Base-by-base conservation (phyloP, 495 filamentous ascomycete species). In the Penicillium goetzii region DNA sequence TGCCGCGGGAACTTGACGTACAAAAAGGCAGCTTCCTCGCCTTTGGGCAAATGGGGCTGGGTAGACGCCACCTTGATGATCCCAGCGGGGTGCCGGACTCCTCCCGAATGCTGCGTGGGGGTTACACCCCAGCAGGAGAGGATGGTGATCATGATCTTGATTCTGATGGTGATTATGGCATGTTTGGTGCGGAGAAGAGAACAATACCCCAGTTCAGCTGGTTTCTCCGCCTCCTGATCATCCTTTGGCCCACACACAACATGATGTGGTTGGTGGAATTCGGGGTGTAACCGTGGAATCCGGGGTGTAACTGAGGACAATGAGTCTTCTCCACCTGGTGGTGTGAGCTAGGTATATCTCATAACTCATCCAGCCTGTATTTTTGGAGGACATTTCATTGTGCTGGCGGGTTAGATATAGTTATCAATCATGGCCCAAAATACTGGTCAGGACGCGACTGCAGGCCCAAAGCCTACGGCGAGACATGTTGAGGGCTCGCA, bases 401-500 rank as follows among this genome's bases (percentile, higher is more conserved):
- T n/a, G n/a, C n/a, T n/a, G n/a, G n/a, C n/a, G n/a, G n/a, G n/a
- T n/a, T n/a, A n/a, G n/a, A 40, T 5, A 40, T 0, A 17, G 36
- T 17, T 3, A 17, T 40, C 3, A 17, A 52, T 15, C 2, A 52
- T 17, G 49, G 25, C 49, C 21, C 19, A 52, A 30, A 1, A 7
- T 21, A 17, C 26, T 4, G 34, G n/a, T 4, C 30, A 33, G 26
- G 28, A 53, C 7, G 17, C 21, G 10, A 59, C 19, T 19, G 6
- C 33, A 15, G 38, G 45, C 15, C 33, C 38, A 17, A 72, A 72
- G 26, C 67, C 57, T 21, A 25, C 43, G 10, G 34, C 68, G 2
- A 47, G 30, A 17, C 68, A 70, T 32, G 12, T 68, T 12, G 65
- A 68, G 28, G 53, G 57, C n/a, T 26, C 58, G 10, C 26, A 40